A percentile compares a stretch with the other conserved stretches of the same genome.
phyloP scores from a whole-genome alignment of 495 filamentous ascomycete genomes.

The Aspergillus ellipticus region DNA sequence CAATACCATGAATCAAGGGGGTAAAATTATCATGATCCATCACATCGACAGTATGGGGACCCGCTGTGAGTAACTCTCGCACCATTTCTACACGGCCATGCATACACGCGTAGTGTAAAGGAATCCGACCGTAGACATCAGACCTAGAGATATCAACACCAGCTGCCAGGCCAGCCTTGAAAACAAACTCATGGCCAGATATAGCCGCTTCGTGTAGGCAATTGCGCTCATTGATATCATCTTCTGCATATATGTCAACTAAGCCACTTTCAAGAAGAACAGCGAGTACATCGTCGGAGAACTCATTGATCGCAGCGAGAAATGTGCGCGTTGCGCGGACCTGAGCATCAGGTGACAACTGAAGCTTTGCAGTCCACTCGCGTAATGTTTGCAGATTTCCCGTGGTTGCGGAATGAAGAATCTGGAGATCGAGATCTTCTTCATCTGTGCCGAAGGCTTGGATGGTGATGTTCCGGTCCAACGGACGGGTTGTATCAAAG shows the following conservation, averaged over 20 bases:
- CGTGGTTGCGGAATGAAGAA: conserved; percentile 79
- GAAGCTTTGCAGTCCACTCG: conserved; percentile 59
- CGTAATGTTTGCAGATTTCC: conserved; percentile 62
- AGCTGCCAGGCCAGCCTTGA: conserved; percentile 65
- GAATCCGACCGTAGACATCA: conserved; percentile 92
- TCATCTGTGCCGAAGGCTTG: conserved; percentile 71
- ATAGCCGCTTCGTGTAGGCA: conserved; percentile 94
- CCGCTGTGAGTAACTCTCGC: conserved; percentile 58
- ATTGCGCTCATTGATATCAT: conserved; percentile 96
- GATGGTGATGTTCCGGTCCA: conserved; percentile 60
- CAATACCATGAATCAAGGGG: conserved; percentile 89
- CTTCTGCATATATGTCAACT: conserved; percentile 82
- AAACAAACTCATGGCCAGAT: conserved; percentile 72
- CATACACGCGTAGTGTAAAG: conserved; percentile 94
- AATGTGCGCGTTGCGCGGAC: conserved; percentile 86
- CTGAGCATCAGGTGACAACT: conserved; percentile 51
- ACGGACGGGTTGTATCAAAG: conserved; percentile 60
- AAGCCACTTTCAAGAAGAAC: conserved; percentile 74
- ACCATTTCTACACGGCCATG: conserved; percentile 87
- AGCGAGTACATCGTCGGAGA: conserved; percentile 70
- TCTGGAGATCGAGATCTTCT: conserved; percentile 78
- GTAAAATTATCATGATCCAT: conserved; percentile 98
- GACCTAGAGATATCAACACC: conserved; percentile 71
- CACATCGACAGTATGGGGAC: conserved; percentile 67
- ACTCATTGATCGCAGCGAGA: conserved; percentile 79